These are phyloP conservation scores for Chloris gayana DNA, from an alignment of 176 grass and related monocot species.

Conservation along the genomic window DNA sequence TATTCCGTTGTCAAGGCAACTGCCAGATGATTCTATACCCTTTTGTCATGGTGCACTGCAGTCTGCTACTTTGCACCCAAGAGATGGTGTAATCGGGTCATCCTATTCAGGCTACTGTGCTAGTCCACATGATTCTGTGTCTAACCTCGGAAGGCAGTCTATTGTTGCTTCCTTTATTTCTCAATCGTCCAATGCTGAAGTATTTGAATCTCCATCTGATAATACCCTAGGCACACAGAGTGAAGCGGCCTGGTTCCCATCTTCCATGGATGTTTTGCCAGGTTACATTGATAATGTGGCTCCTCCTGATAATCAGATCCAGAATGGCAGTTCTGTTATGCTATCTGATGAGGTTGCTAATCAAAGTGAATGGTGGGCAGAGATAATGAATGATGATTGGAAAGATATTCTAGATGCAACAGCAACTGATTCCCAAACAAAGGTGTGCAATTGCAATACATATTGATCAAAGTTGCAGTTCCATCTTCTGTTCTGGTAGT, in stretches of 20 bases:
- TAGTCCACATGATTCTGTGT: conserved; percentile 39
- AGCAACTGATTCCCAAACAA: conserved; percentile 52
- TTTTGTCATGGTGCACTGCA: conserved; percentile 35
- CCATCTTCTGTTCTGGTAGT: conserved; percentile 27
- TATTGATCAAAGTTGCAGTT: conserved; percentile 22
- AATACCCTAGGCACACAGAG: conserved; percentile 42
- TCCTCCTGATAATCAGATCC: conserved; percentile 44
- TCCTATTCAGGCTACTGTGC: conserved; percentile 52
- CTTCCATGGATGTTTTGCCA: conserved; percentile 47
- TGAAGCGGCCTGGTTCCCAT: conserved; percentile 51
- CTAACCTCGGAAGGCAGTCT: conserved; percentile 43
- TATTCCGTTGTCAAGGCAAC: conserved; percentile 54
- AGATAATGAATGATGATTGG: conserved; percentile 89
- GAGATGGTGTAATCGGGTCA: conserved; percentile 34
- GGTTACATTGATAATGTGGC: conserved; percentile 44
- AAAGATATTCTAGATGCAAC: conserved; percentile 74
- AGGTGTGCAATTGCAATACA: conserved; percentile 47
- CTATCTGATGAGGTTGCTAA: conserved; percentile 60
- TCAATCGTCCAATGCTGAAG: conserved; percentile 43
- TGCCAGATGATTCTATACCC: conserved; percentile 31
- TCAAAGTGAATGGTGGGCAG: conserved; percentile 79
- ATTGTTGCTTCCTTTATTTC: conserved; percentile 55
- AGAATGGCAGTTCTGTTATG: conserved; percentile 33
- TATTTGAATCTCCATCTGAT: conserved; percentile 45
- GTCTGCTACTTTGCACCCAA: conserved; percentile 32